Base-by-base conservation (phyloP, 768 basidiomycete species). In the Cubamyces sp. region DNA sequence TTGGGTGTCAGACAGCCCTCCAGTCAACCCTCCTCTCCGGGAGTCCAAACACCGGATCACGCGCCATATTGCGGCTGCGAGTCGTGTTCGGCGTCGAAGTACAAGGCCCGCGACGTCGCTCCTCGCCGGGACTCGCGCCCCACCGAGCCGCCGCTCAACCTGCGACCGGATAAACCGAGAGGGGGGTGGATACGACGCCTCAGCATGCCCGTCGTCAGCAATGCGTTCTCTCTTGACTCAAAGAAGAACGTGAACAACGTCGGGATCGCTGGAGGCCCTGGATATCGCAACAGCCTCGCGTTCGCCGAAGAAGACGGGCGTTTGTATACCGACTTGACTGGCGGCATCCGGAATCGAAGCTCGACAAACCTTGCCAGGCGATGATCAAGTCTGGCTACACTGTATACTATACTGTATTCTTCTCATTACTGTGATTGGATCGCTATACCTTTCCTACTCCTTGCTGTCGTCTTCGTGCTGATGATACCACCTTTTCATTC, bases 151-250 rank as follows among this genome's bases (percentile, higher is more conserved):
- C 81, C 82, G 5, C 76, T 81, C 49, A 59, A 67, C 1, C 74
- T 84, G n/a, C 82, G 81, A 30, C 71, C 81, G 45, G 82, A 85
- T 55, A 87, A 87, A 66, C 78, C 85, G 9, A 88, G 82, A 60
- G 83, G 88, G 0, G 62, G 62, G 0, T 92, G 91, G 91, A 89
- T 92, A 64, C 77, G 90, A 21, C 78, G 90, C 57, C 71, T 92
- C 60, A 92, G 91, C 66, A 90, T 92, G 87, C 90, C 90, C 0
- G 81, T 79, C 5, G 76, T 83, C 83, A 64, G 68, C 45, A 79
- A 79, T 48, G 83, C 85, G 39, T 86, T 91, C 69, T 81, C 80
- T 25, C 57, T 62, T 30, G 87, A 89, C 52, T 78, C 80, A 53
- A 84, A 81, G 75, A 81, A 78, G 67, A 70, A 71, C 40, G 57